Base-by-base conservation (phyloP, 148 eudicot species). In the Amaranthus palmeri region DNA sequence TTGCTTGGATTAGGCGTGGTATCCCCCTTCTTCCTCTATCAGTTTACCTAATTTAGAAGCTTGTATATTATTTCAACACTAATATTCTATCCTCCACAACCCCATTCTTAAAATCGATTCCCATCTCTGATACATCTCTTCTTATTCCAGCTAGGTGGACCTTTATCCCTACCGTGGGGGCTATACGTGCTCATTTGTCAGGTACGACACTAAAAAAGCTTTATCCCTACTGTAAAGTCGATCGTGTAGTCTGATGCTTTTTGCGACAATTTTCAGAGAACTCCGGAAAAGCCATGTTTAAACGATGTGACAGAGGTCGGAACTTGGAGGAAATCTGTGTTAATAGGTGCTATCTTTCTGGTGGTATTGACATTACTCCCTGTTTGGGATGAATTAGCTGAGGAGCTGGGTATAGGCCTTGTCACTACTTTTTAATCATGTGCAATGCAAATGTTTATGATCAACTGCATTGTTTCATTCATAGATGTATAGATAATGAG, bases 151-250 rank as follows among this genome's bases (percentile, higher is more conserved):
- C 86, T 96, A 10, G 99, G 99, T 67, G 99, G 99, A 57, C 97
- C 99, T 25, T 76, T 96, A 59, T 92, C 99, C 12, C 96, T 96
- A 82, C 99, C 99, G 49, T 96, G 99, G 97, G 99, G 97, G 72
- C 72, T 92, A 64, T 96, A 92, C 52, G 93, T 92, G 77, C 84
- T 96, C 58, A 88, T 96, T 70, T 96, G 99, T 79, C 99, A 96
- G 97, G 99, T 95, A 67, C 70, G 45, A n/a, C 60, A 65, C 36
- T 49, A 65, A 8, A 66, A 42, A 48, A 14, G 10, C 51, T 17
- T 9, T 12, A 41, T 6, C n/a, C 47, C n/a, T 46, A 47, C 44
- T 73, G 17, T 56, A 7, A 43, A 51, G 8, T 25, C 18, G 14
- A 40, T 48, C 49, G 44, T 4, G 58, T 45, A 48, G 25, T 25